phyloP scores from a whole-genome alignment of 495 filamentous ascomycete genomes.

The Penicillium macrosclerotiorum region DNA sequence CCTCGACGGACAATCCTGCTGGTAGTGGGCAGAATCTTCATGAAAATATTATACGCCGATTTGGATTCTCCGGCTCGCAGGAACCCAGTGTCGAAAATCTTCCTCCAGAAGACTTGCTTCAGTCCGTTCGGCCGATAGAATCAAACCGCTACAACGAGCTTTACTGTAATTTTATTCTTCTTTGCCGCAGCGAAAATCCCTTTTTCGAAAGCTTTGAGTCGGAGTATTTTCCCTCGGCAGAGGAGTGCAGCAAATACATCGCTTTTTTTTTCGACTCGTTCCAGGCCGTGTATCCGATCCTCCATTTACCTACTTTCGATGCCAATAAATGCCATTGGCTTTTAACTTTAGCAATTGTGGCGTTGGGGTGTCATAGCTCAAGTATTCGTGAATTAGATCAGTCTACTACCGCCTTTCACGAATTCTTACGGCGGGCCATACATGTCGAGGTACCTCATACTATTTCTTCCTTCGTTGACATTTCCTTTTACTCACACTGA shows the following conservation, averaged over 20 bases:
- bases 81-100: conserved; percentile 12
- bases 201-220: conserved; percentile 39
- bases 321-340: conserved; percentile 42
- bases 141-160: conserved; percentile 34
- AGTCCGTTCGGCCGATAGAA: conserved; percentile 23
- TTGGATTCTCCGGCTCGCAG: conserved; percentile 26
- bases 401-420: conserved; percentile 37
- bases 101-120: conserved; percentile 15
- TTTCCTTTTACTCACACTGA: conserved; percentile 1
- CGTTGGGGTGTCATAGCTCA: conserved; percentile 44
- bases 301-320: conserved; percentile 43
- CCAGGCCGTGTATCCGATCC: conserved; percentile 43
- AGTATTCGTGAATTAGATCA: conserved; percentile 24
- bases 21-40: conserved; percentile 7
- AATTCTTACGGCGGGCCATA: conserved; percentile 44
- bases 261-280: conserved; percentile 39
- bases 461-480: neutral
- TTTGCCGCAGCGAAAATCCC: conserved; percentile 36
- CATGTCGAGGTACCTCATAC: conserved; percentile 34
- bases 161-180: conserved; percentile 29
- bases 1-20: conserved; percentile 12
- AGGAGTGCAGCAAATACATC: conserved; percentile 33
- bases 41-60: conserved; percentile 9
- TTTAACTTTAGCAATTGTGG: conserved; percentile 39
- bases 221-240: conserved; percentile 30